Conservation (phyloP, 129 eudicot species). For the Kitagawia praeruptora region DNA sequence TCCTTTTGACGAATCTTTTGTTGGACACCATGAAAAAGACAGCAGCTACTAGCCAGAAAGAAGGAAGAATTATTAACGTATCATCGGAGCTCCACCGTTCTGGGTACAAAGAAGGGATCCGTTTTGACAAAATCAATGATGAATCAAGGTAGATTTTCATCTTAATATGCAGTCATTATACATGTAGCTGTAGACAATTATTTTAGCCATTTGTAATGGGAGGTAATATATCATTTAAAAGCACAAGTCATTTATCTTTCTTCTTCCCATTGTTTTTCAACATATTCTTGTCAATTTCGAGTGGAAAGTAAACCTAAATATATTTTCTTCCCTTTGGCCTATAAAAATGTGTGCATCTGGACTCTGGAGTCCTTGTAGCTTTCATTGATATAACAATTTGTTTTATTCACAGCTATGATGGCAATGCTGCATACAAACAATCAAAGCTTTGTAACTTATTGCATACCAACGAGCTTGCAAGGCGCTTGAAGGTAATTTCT, state of each 20-base stretch:
- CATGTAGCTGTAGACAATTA: background rate
- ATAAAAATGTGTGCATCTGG: background rate
- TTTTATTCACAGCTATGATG: constrained; percentile 32
- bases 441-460: constrained; percentile 50
- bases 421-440: constrained; percentile 34
- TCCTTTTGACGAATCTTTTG: constrained; percentile 47
- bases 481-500: constrained; percentile 35
- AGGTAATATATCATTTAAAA: background rate
- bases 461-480: constrained; percentile 51
- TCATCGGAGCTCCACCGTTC: constrained; percentile 40
- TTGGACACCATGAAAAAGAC: constrained; percentile 53
- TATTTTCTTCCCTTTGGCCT: background rate
- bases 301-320: background rate
- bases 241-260: background rate
- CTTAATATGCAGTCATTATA: background rate
- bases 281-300: background rate
- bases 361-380: background rate
- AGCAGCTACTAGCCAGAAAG: constrained; percentile 31
- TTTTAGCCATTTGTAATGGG: background rate
- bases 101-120: constrained; percentile 42
- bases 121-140: constrained; percentile 48
- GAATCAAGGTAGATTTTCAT: constrained; percentile 23
- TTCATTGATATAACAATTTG: background rate
- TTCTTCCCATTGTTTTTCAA: background rate
- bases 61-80: constrained; percentile 51